Evolutionary conservation across 768 basidiomycete genomes (phyloP).

Genomic region (Kwoniella dendrophila): DNA sequence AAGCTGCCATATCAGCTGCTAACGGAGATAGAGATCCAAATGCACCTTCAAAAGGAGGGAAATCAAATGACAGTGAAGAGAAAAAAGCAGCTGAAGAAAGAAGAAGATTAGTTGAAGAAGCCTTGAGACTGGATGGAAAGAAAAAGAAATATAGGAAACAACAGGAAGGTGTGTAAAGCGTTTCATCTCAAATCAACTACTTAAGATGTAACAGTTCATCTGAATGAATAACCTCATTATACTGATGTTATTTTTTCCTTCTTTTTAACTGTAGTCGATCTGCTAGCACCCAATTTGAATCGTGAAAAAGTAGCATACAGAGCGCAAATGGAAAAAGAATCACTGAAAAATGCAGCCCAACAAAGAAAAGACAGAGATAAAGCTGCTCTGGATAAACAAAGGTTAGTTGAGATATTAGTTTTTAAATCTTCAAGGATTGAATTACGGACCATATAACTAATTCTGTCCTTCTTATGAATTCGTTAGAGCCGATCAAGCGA

Average conservation of each 20-base stretch:
- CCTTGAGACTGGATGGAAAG: slow-evolving; percentile 48
- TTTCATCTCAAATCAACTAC: background rate
- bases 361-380: slow-evolving; percentile 48
- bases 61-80: slow-evolving; percentile 37
- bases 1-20: background rate
- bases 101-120: slow-evolving; percentile 42
- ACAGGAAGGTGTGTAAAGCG: slow-evolving; percentile 41
- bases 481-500: slow-evolving; percentile 48
- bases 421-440: background rate
- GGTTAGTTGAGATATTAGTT: slow-evolving; percentile 30
- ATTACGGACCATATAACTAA: background rate
- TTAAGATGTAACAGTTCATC: too few relatives aligned
- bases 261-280: slow-evolving; percentile 39
- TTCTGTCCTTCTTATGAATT: background rate
- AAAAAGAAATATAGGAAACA: slow-evolving; percentile 54
- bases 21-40: slow-evolving; percentile 15
- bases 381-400: slow-evolving; percentile 53
- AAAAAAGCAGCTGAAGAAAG: slow-evolving; percentile 51
- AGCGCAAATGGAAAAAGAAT: slow-evolving; percentile 49
- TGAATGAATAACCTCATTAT: background rate
- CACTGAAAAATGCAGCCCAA: slow-evolving; percentile 39
- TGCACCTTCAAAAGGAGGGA: slow-evolving; percentile 35
- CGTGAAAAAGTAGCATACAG: slow-evolving; percentile 46
- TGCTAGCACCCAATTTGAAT: slow-evolving; percentile 55
- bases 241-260: background rate